Conservation (phyloP, 2,329 filamentous ascomycete genomes). For the Pseudophaeomoniella oleicola region DNA sequence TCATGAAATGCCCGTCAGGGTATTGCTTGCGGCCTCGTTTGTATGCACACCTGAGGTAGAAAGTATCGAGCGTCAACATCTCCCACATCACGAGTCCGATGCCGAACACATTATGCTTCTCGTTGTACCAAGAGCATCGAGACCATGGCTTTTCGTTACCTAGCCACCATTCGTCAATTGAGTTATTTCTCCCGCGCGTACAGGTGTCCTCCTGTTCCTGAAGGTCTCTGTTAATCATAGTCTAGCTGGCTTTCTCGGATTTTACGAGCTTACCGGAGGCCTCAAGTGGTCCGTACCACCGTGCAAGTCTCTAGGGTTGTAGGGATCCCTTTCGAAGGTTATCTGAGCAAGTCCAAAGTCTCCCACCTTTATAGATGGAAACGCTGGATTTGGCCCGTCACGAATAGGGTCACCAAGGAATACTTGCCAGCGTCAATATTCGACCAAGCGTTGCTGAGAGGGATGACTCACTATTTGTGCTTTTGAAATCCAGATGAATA, state of each 20-base stretch:
- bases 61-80: not conserved
- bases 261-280: too few species aligned
- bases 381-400: not conserved
- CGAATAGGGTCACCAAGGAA: constrained; percentile 1
- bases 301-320: constrained; percentile 4
- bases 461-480: constrained; percentile 91
- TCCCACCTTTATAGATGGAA: constrained; percentile 2
- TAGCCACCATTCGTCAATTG: constrained; percentile 4
- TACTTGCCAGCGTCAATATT: not conserved
- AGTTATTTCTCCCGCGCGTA: too few species aligned
- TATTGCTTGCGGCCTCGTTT: not conserved
- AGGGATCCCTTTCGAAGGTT: constrained; percentile 4
- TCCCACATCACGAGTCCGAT: not conserved
- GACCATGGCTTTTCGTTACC: constrained; percentile 8
- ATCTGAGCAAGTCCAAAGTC: constrained; percentile 3
- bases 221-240: too few species aligned
- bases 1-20: not conserved
- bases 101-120: not conserved
- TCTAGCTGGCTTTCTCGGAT: too few species aligned
- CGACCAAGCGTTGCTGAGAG: constrained; percentile 33
- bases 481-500: constrained; percentile 89
- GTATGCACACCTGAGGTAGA: not conserved
- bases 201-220: too few species aligned
- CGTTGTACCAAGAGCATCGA: not conserved
- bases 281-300: constrained; percentile 12